Evolutionary conservation across 73 alveolate genomes (phyloP).

Genomic region (Tetrahymena malaccensis): DNA sequence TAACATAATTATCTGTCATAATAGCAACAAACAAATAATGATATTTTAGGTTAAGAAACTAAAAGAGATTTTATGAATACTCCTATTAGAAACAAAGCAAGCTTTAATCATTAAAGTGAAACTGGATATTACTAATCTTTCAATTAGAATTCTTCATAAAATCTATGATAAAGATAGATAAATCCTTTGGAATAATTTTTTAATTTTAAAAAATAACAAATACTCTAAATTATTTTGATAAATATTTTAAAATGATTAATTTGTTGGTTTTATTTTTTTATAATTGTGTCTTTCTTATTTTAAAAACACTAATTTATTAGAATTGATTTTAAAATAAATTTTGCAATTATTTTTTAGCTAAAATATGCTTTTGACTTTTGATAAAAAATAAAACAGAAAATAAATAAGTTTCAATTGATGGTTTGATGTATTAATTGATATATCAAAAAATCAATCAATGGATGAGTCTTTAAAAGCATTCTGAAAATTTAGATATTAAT

Average conservation of each 20-base stretch:
- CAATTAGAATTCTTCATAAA: background rate
- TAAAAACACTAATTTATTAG: too few species aligned
- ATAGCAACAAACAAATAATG: background rate
- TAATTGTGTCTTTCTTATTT: too few species aligned
- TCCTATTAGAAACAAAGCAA: background rate
- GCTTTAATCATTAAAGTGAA: background rate
- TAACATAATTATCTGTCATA: background rate
- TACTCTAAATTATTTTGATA: too few species aligned
- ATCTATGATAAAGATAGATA: background rate
- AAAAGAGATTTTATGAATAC: background rate
- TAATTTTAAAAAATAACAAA: too few species aligned
- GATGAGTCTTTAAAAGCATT: background rate
- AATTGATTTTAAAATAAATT: too few species aligned
- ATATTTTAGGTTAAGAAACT: background rate
- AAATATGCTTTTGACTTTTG: too few species aligned
- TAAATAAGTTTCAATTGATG: background rate
- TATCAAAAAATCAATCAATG: too few species aligned
- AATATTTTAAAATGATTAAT: too few species aligned
- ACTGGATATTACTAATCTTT: background rate
- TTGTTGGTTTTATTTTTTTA: too few species aligned
- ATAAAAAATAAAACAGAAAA: background rate
- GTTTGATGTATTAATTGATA: background rate
- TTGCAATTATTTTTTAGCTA: background rate
- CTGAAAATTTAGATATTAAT: background rate
- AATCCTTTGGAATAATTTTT: background rate